Percentiles rank a stretch among this genome's conserved stretches.
These are phyloP conservation scores for Apiospora koreana DNA, from an alignment of 2,329 filamentous ascomycete genomes.

Conservation along the genomic window DNA sequence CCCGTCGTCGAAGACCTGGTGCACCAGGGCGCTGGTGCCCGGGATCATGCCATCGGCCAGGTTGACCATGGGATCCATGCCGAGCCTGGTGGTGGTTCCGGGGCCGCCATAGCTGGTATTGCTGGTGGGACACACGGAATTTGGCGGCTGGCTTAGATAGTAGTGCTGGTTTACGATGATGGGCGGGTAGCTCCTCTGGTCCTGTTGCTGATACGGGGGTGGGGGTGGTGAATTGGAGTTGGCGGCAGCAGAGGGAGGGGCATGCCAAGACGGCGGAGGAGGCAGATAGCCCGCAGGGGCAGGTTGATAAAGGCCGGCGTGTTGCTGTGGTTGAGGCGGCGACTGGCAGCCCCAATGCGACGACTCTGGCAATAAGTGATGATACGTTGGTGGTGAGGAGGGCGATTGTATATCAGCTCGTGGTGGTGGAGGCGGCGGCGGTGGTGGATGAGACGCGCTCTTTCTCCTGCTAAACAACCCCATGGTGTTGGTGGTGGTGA, in stretches of 20 bases:
- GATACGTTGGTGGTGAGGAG: neutral
- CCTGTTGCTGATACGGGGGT: conserved; percentile 27
- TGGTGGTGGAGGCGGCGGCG: neutral
- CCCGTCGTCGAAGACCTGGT: conserved; percentile 44
- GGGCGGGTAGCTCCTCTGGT: conserved; percentile 31
- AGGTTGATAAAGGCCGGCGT: conserved; percentile 16
- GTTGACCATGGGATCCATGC: conserved; percentile 43
- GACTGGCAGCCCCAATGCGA: neutral
- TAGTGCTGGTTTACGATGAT: conserved; percentile 56
- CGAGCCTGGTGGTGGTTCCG: conserved; percentile 34
- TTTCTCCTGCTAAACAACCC: neutral
- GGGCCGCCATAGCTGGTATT: conserved; percentile 15
- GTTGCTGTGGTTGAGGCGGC: neutral
- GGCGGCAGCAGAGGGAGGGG: conserved; percentile 7
- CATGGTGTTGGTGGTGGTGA: neutral
- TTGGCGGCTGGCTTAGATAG: conserved; percentile 38
- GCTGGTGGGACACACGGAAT: conserved; percentile 22
- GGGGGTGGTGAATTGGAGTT: conserved; percentile 19
- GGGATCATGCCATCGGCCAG: conserved; percentile 44
- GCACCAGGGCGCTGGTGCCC: conserved; percentile 28
- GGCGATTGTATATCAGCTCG: neutral
- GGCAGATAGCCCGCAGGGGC: conserved; percentile 24
- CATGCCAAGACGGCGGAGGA: conserved; percentile 24
- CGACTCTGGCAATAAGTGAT: neutral
- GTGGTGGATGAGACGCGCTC: neutral